Conservation (phyloP, 106 monocot species). For the Gastrodia elata region DNA sequence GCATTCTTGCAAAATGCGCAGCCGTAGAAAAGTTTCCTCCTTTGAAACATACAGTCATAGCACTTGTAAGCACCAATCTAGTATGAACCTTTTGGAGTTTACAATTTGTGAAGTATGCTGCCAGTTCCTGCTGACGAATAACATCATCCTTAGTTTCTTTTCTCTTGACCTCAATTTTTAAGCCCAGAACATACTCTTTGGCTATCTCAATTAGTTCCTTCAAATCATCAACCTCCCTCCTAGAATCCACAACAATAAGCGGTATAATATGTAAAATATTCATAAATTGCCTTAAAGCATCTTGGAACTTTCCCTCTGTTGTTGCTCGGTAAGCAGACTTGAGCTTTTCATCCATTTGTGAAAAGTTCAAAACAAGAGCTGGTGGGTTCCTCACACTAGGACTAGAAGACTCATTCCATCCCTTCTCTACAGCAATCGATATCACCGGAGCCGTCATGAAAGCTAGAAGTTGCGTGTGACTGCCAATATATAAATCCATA, state of each 20-base stretch:
- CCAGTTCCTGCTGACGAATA: slow-evolving; percentile 67
- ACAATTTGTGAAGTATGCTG: slow-evolving; percentile 87
- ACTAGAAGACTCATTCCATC: slow-evolving; percentile 69
- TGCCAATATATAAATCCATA: slow-evolving; percentile 59
- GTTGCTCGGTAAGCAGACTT: slow-evolving; percentile 57
- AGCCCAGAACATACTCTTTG: slow-evolving; percentile 66
- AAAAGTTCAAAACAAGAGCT: slow-evolving; percentile 63
- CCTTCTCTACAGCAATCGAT: slow-evolving; percentile 60
- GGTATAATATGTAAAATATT: slow-evolving; percentile 63
- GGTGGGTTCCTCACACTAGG: slow-evolving; percentile 68
- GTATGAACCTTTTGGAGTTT: slow-evolving; percentile 66
- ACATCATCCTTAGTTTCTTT: slow-evolving; percentile 59
- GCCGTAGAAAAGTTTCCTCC: slow-evolving; percentile 61
- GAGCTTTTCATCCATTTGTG: slow-evolving; percentile 76
- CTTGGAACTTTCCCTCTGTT: slow-evolving; percentile 69
- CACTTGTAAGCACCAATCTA: slow-evolving; percentile 59
- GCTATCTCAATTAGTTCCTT: slow-evolving; percentile 78
- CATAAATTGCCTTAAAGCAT: slow-evolving; percentile 65
- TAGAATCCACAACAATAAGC: slow-evolving; percentile 77
- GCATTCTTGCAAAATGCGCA: slow-evolving; percentile 72
- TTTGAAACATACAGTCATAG: slow-evolving; percentile 66
- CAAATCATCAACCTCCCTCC: slow-evolving; percentile 87
- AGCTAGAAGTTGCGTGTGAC: slow-evolving; percentile 59
- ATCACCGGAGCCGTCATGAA: slow-evolving; percentile 45
- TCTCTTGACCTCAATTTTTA: slow-evolving; percentile 65